Conservation (phyloP, 805 yeast genomes). For the Deakozyma indianensis region DNA sequence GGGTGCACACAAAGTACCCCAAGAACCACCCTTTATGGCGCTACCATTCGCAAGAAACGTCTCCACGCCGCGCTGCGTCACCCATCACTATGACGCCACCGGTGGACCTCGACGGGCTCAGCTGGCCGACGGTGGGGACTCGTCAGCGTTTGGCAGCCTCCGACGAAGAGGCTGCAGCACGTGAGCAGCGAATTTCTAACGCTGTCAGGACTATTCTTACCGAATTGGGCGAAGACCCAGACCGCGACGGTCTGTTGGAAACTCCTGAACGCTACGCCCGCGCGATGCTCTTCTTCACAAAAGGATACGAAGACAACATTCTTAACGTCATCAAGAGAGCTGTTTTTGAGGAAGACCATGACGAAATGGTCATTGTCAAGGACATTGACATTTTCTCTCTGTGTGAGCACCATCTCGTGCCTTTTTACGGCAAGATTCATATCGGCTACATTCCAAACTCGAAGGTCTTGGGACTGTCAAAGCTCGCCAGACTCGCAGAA, state of each 20-base stretch:
- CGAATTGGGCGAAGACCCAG: conserved; percentile 85
- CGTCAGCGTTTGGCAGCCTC: conserved; percentile 57
- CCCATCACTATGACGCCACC: conserved; percentile 78
- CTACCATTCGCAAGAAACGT: conserved; percentile 32
- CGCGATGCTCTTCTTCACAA: conserved; percentile 90
- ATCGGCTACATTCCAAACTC: conserved; percentile 96
- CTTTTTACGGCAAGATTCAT: conserved; percentile 92
- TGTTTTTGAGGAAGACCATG: conserved; percentile 95
- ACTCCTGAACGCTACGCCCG: conserved; percentile 95
- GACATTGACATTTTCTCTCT: conserved; percentile 85
- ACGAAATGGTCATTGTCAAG: conserved; percentile 95
- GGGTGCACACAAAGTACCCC: conserved; percentile 30
- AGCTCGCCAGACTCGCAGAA: conserved; percentile 89
- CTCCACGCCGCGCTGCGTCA: conserved; percentile 42
- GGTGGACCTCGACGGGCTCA: conserved; percentile 76
- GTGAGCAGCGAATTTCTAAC: conserved; percentile 65
- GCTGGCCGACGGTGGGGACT: conserved; percentile 91
- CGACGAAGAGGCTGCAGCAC: conserved; percentile 44
- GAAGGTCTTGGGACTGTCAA: conserved; percentile 81
- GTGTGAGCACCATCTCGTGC: conserved; percentile 97
- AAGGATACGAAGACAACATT: conserved; percentile 91
- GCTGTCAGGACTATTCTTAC: conserved; percentile 62
- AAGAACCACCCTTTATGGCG: background rate
- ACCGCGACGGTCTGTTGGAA: conserved; percentile 77
- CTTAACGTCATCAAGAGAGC: conserved; percentile 88